Percentiles rank a stretch among this genome's conserved stretches.
phyloP scores from a whole-genome alignment of 345 rosid species.

The Mangifera indica region DNA sequence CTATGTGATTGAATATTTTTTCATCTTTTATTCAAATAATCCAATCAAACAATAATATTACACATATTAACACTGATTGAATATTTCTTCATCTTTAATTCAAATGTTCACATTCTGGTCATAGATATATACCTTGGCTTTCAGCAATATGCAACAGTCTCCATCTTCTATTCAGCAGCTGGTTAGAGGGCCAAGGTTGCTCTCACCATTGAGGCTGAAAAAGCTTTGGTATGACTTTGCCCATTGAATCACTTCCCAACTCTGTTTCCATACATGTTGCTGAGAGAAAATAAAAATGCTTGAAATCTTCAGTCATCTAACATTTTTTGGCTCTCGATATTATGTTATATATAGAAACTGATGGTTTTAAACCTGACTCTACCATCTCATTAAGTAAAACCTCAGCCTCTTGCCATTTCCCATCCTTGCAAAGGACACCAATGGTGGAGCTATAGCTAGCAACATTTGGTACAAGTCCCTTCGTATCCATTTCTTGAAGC shows the following conservation, averaged over 20 bases:
- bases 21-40: too few species aligned
- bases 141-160: neutral
- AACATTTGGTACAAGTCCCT: slow-evolving; percentile 53
- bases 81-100: too few species aligned
- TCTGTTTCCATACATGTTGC: neutral
- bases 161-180: neutral
- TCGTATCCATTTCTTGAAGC: slow-evolving; percentile 56
- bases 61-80: too few species aligned
- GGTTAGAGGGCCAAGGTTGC: neutral
- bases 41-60: too few species aligned
- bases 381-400: slow-evolving; percentile 53
- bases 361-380: slow-evolving; percentile 44
- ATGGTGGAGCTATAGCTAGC: slow-evolving; percentile 60
- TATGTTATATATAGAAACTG: slow-evolving; percentile 39
- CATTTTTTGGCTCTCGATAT: slow-evolving; percentile 42
- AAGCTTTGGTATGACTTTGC: too few species aligned
- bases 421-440: slow-evolving; percentile 60
- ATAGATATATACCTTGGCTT: too few species aligned
- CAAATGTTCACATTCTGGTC: too few species aligned
- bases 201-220: too few species aligned
- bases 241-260: neutral
- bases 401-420: slow-evolving; percentile 63
- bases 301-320: slow-evolving; percentile 1
- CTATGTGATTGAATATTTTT: too few species aligned
- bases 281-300: neutral